These are phyloP conservation scores for Cyclaneusma minus DNA, from an alignment of 2,329 filamentous ascomycete species.

Conservation along the genomic window DNA sequence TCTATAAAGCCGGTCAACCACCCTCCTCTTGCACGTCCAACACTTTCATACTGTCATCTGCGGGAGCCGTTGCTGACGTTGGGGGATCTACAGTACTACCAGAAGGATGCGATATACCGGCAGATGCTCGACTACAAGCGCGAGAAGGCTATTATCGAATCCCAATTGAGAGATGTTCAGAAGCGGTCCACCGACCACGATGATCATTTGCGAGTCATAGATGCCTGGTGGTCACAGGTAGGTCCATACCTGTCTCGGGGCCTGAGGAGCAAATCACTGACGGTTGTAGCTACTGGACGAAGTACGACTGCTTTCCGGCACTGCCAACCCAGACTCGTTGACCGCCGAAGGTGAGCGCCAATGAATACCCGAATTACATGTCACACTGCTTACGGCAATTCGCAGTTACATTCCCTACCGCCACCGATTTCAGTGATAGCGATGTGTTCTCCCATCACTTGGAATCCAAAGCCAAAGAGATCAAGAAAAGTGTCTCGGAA, in stretches of 20 bases:
- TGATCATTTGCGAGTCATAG: conserved; percentile 79
- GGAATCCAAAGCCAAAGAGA: conserved; percentile 56
- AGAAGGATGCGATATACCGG: conserved; percentile 92
- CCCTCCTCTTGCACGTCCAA: conserved; percentile 5
- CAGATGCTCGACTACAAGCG: conserved; percentile 98
- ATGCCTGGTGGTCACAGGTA: conserved; percentile 92
- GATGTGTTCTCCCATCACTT: conserved; percentile 72
- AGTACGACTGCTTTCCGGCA: conserved; percentile 40
- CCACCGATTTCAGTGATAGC: conserved; percentile 44
- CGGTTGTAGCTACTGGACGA: conserved; percentile 42
- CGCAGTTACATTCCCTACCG: conserved; percentile 39
- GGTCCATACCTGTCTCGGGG: conserved; percentile 15
- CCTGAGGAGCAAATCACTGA: conserved; percentile 6
- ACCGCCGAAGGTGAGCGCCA: conserved; percentile 27
- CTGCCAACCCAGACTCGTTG: conserved; percentile 27
- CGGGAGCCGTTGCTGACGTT: conserved; percentile 22
- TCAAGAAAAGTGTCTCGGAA: conserved; percentile 57
- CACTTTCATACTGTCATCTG: conserved; percentile 12
- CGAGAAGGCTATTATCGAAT: conserved; percentile 68
- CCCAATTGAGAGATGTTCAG: conserved; percentile 64
- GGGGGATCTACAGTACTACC: conserved; percentile 49
- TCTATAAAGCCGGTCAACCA: not conserved
- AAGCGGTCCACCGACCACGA: conserved; percentile 73
- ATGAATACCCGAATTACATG: conserved; percentile 2
- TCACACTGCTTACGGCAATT: conserved; percentile 12